Evolutionary conservation across 495 filamentous ascomycete genomes (phyloP).

Genomic region (Pyrenula aspistea): DNA sequence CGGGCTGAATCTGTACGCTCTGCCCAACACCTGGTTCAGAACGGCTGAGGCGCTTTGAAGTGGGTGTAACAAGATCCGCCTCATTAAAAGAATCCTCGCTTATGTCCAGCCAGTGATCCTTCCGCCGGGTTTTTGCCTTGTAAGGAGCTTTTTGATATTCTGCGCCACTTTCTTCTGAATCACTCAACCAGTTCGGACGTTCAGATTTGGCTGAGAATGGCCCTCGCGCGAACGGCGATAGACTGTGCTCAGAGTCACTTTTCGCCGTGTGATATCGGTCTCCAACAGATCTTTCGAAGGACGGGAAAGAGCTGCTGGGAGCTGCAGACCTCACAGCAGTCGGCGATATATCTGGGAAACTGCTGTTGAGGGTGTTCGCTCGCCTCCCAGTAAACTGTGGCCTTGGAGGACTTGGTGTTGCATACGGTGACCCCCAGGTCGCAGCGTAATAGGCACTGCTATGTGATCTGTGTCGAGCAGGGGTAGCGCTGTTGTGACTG

Average conservation of each 20-base stretch:
- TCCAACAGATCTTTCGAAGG: background rate
- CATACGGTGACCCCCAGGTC: constrained; percentile 67
- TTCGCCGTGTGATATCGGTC: background rate
- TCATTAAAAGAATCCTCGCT: background rate
- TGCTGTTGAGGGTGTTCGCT: constrained; percentile 3
- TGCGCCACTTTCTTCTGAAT: background rate
- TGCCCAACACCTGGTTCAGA: background rate
- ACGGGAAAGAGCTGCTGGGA: background rate
- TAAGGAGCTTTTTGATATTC: background rate
- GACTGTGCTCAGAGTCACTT: background rate
- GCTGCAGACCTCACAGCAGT: background rate
- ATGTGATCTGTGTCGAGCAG: constrained; percentile 5
- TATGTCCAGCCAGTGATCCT: background rate
- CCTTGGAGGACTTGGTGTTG: constrained; percentile 37
- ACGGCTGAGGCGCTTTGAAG: background rate
- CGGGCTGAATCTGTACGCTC: background rate
- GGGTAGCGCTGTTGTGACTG: constrained; percentile 1
- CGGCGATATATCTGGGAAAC: constrained; percentile 2
- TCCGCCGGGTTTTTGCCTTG: background rate
- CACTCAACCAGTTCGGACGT: background rate
- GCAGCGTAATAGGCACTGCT: constrained; percentile 49
- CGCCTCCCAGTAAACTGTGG: background rate
- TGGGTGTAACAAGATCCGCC: background rate
- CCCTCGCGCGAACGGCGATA: background rate
- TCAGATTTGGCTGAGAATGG: background rate